Base-by-base conservation (phyloP, 495 filamentous ascomycete genomes). In the Penicillium ochrochloron region DNA sequence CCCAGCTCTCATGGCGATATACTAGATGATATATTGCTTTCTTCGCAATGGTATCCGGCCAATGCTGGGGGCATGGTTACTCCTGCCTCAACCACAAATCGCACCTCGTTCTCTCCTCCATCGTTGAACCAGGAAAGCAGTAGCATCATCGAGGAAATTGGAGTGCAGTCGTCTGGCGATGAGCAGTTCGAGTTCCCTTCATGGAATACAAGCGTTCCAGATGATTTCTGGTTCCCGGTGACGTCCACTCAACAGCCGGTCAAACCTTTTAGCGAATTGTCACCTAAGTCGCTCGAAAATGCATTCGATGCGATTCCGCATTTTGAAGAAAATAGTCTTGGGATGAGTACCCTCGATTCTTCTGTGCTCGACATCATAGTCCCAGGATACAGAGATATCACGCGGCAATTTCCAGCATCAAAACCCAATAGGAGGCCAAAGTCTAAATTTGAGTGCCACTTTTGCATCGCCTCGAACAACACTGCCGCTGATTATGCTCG, bases 401-500 rank as follows among this genome's bases (percentile, higher is more conserved):
- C 31, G 15, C 63, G 53, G 0, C 34, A 44, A 34, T 15, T 33
- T 44, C 10, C 21, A 21, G n/a, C 19, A 0, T 34, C 41, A 2
- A 27, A 29, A 1, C 12, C 34, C 21, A 41, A 63, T 15, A 57
- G 25, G 34, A 56, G 27, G 46, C 27, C 25, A 34, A 64, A 57
- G 2, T 31, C 29, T 1, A 19, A 51, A 35, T 27, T 5, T 0
- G 54, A 57, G 34, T 21, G 42, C 39, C 35, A 23, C 12, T 53
- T 65, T 51, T 63, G 63, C 48, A 63, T 63, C 6, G 48, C 56
- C 5, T 68, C 66, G 34, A 59, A 70, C 44, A 68, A 67, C 23
- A 62, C 64, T 34, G 65, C 69, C n/a, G 62, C 39, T 11, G 34
- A 71, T 48, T 65, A 57, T 31, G 72, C 73, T 61, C 75, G 67